These are phyloP conservation scores for Neolecta irregularis DNA, from an alignment of 1,139 yeast species.

Conservation along the genomic window DNA sequence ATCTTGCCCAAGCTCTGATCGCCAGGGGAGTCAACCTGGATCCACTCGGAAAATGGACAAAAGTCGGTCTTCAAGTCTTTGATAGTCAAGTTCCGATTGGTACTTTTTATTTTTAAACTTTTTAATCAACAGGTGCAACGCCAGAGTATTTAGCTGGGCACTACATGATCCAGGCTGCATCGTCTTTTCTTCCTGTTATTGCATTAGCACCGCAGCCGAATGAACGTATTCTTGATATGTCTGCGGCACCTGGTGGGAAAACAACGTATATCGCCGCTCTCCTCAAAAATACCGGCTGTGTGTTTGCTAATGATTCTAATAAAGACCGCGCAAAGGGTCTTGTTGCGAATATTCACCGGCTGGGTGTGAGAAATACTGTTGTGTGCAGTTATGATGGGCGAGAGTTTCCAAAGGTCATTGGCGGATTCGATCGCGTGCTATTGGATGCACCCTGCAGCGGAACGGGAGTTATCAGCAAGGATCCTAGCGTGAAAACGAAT, in stretches of 20 bases:
- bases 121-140: conserved; percentile 39
- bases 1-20: conserved; percentile 83
- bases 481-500: conserved; percentile 82
- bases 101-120: conserved; percentile 9
- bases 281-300: conserved; percentile 96
- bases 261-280: conserved; percentile 90
- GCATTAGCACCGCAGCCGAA: conserved; percentile 92
- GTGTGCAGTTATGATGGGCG: conserved; percentile 97
- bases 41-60: conserved; percentile 96
- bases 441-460: conserved; percentile 99
- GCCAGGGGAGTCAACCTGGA: conserved; percentile 95
- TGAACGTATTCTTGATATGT: conserved; percentile 95
- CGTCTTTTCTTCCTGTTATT: conserved; percentile 93
- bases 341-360: conserved; percentile 92
- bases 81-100: conserved; percentile 98
- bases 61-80: conserved; percentile 90
- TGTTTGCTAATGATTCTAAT: conserved; percentile 93
- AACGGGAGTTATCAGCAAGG: conserved; percentile 97
- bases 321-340: conserved; percentile 90
- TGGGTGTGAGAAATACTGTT: conserved; percentile 91
- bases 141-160: conserved; percentile 98
- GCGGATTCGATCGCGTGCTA: conserved; percentile 89
- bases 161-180: conserved; percentile 94
- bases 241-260: conserved; percentile 99
- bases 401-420: conserved; percentile 94